phyloP scores from a whole-genome alignment of 192 early-diverging fungal species.

The Backusella mclennaniae region DNA sequence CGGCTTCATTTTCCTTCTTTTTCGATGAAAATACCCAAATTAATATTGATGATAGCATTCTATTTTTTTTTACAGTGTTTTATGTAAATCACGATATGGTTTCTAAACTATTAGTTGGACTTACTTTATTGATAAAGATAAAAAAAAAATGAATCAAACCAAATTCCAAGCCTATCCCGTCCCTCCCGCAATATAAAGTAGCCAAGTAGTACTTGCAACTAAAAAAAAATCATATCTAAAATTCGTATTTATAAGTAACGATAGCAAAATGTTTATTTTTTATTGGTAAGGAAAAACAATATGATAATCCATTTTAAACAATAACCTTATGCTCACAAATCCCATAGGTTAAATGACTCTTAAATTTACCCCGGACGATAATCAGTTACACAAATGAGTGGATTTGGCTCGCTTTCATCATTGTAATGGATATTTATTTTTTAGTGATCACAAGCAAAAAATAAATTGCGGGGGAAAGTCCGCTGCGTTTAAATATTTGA shows the following conservation, averaged over 20 bases:
- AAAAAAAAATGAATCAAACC: neutral
- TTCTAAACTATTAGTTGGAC: neutral
- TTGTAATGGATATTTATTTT: neutral
- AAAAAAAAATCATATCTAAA: neutral
- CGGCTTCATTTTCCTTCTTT: neutral
- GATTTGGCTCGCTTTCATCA: neutral
- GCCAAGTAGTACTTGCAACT: neutral
- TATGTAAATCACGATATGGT: neutral
- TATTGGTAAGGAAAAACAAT: neutral
- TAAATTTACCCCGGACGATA: neutral
- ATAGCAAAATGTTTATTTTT: neutral
- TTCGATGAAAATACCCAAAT: neutral
- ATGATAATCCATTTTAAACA: neutral
- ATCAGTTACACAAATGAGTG: neutral
- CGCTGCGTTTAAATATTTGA: neutral
- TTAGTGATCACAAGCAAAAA: neutral
- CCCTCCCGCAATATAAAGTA: conserved; percentile 3
- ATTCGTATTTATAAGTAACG: neutral
- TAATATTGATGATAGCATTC: neutral
- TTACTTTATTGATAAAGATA: neutral
- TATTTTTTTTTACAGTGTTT: neutral
- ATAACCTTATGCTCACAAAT: neutral
- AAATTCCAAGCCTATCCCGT: conserved; percentile 3
- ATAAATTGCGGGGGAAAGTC: neutral
- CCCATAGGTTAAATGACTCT: neutral